phyloP scores from a whole-genome alignment of 495 filamentous ascomycete genomes.

The Penicillium taxi region DNA sequence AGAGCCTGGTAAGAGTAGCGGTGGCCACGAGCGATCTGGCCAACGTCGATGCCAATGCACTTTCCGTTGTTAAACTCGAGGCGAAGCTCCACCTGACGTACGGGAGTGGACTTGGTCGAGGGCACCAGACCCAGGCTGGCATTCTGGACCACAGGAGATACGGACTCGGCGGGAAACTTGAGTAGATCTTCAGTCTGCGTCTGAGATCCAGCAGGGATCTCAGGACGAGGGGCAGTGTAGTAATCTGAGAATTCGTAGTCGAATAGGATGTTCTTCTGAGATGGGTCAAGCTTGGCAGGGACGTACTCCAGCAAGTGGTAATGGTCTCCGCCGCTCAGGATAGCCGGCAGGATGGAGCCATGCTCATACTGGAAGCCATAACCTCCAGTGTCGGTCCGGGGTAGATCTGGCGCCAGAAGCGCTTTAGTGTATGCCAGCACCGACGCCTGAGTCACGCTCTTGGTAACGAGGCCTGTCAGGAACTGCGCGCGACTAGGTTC shows the following conservation, averaged over 20 bases:
- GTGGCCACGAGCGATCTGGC: constrained; percentile 25
- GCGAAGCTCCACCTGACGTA: constrained; percentile 10
- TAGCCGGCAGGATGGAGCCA: constrained; percentile 22
- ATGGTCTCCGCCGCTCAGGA: constrained; percentile 12
- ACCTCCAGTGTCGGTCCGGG: constrained; percentile 3
- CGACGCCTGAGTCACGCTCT: constrained; percentile 10
- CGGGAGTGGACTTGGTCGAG: not conserved
- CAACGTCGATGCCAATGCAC: constrained; percentile 18
- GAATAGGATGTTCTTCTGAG: constrained; percentile 14
- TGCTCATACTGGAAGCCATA: constrained; percentile 29
- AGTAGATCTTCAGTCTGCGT: not conserved
- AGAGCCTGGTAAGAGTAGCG: constrained; percentile 21
- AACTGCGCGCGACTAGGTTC: constrained; percentile 18
- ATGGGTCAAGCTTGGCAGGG: constrained; percentile 12
- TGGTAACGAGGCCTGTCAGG: constrained; percentile 18
- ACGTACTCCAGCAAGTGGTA: constrained; percentile 23
- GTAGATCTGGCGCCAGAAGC: constrained; percentile 15
- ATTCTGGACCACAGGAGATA: not conserved
- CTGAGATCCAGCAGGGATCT: constrained; percentile 12
- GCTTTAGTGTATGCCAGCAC: constrained; percentile 17
- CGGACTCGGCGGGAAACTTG: not conserved
- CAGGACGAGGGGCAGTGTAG: constrained; percentile 17
- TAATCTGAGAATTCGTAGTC: constrained; percentile 23
- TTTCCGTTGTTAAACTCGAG: constrained; percentile 11
- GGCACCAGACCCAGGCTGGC: not conserved